Percentiles rank a stretch among this genome's conserved stretches.
phyloP scores from a whole-genome alignment of 371 early-diverging fungal genomes.

The Globomyces sp. region DNA sequence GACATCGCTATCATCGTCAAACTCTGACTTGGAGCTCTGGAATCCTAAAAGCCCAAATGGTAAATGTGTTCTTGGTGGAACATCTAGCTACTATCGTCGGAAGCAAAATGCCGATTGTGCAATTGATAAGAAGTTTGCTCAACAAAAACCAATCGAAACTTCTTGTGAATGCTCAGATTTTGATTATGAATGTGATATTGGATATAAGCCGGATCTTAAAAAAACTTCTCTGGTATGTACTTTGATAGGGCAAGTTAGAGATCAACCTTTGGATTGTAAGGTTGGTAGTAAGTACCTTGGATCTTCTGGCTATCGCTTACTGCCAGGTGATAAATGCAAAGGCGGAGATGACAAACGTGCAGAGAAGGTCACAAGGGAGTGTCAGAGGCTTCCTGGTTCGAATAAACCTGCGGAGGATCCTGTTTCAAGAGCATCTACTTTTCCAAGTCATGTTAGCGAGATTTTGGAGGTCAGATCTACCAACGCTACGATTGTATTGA shows the following conservation, averaged over 20 bases:
- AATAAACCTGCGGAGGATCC: conserved; percentile 19
- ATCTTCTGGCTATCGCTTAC: conserved; percentile 80
- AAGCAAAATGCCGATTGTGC: conserved; percentile 73
- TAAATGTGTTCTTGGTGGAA: conserved; percentile 38
- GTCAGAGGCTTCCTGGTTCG: conserved; percentile 38
- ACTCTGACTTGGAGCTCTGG: conserved; percentile 41
- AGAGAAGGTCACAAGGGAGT: conserved; percentile 34
- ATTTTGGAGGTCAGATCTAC: conserved; percentile 31
- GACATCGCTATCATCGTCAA: conserved; percentile 12
- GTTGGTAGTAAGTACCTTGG: conserved; percentile 66
- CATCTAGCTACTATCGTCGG: conserved; percentile 66
- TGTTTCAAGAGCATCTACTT: neutral
- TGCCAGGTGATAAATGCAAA: conserved; percentile 57
- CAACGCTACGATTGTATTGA: conserved; percentile 41
- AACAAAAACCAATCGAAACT: conserved; percentile 50
- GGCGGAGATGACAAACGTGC: conserved; percentile 29
- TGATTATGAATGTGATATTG: conserved; percentile 83
- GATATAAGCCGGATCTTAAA: conserved; percentile 2
- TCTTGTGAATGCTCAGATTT: conserved; percentile 73
- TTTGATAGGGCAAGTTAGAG: conserved; percentile 19
- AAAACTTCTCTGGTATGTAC: conserved; percentile 24
- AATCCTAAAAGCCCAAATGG: conserved; percentile 31
- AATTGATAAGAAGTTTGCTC: conserved; percentile 67
- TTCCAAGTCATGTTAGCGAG: conserved; percentile 6
- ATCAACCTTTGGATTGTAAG: conserved; percentile 41